Evolutionary conservation across 1,139 yeast genomes (phyloP), one percentile per base, ranked within the genome.

Genomic region (Scheffersomyces quercinus): DNA sequence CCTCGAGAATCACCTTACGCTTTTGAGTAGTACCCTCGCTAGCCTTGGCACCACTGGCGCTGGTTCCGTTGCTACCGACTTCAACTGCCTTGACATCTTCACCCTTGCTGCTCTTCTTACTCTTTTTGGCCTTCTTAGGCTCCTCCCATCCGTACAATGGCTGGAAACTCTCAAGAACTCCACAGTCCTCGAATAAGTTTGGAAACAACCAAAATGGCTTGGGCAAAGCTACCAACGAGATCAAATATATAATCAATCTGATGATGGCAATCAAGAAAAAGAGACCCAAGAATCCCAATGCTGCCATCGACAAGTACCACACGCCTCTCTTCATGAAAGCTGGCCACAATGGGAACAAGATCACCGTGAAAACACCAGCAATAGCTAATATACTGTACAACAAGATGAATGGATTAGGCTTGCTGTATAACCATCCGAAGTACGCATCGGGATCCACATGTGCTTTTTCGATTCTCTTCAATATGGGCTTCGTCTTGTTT

Each of bases 281-380:
- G 41, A 81, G 70, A 7, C 82, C 93, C 43, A 95, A 75, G 41
- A 93, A 67, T 0, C 88, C 93, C 52, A 95, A 68, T 44, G 85
- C 68, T 3, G 79, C 86, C 78, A 91, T 81, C 29, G 97, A 88
- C 45, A 89, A 63, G 64, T 89, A 93, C 88, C 96, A 93, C 32
- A 89, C 97, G 32, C 95, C 96, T 43, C 78, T 77, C 63, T 96
- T 85, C 95, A 93, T 83, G 65, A 83, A 81, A 39, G 75, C 62
- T 16, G 99, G 99, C 99, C 99, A 93, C 57, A 93, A 77, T 50
- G 99, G 99, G 82, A 89, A 95, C 59, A 93, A 76, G 31, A 93
- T 88, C 36, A 90, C 68, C 2, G 88, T 79, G 55, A 93, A 83
- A 9, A 90, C 82, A 16, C 77, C 90, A 10, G 72, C 75, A 35